phyloP scores from a whole-genome alignment of 805 yeast species.

The Teunomyces gatunensis region DNA sequence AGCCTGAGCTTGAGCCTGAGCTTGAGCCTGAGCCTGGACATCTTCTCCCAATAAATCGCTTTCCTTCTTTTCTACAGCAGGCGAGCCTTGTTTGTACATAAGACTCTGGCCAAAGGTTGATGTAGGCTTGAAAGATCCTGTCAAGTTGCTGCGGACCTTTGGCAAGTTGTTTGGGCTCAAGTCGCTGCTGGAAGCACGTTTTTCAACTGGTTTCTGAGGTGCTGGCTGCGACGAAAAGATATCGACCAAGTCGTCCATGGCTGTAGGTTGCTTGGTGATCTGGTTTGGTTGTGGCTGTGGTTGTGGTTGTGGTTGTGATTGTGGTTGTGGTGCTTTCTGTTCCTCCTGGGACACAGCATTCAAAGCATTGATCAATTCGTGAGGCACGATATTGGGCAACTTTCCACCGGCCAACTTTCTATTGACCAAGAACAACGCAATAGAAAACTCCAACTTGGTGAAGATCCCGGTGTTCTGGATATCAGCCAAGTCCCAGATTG shows the following conservation, averaged over 20 bases:
- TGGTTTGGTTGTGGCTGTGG: not conserved
- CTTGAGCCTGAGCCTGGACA: constrained; percentile 10
- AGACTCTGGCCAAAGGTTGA: constrained; percentile 83
- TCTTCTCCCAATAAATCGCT: constrained; percentile 37
- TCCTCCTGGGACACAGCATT: constrained; percentile 15
- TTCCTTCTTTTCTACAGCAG: constrained; percentile 17
- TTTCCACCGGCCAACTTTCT: constrained; percentile 74
- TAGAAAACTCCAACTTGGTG: constrained; percentile 77
- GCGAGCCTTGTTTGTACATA: constrained; percentile 24
- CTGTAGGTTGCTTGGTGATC: constrained; percentile 40
- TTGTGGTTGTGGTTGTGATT: constrained; percentile 7
- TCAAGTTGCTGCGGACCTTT: constrained; percentile 29
- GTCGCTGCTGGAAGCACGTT: constrained; percentile 34
- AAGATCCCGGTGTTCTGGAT: constrained; percentile 82
- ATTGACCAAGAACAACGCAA: constrained; percentile 92
- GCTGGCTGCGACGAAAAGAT: constrained; percentile 28
- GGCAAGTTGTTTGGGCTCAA: constrained; percentile 28
- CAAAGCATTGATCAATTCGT: constrained; percentile 46
- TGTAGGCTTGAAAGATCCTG: constrained; percentile 68
- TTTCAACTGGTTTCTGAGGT: constrained; percentile 13
- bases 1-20: constrained; percentile 4
- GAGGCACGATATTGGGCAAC: constrained; percentile 78
- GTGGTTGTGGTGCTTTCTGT: constrained; percentile 12
- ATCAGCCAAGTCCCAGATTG: constrained; percentile 94
- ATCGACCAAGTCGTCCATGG: constrained; percentile 66